Percentiles rank a stretch among this genome's conserved stretches.
These are phyloP conservation scores for Camelina hispida DNA, from an alignment of 345 rosid species.

Conservation along the genomic window DNA sequence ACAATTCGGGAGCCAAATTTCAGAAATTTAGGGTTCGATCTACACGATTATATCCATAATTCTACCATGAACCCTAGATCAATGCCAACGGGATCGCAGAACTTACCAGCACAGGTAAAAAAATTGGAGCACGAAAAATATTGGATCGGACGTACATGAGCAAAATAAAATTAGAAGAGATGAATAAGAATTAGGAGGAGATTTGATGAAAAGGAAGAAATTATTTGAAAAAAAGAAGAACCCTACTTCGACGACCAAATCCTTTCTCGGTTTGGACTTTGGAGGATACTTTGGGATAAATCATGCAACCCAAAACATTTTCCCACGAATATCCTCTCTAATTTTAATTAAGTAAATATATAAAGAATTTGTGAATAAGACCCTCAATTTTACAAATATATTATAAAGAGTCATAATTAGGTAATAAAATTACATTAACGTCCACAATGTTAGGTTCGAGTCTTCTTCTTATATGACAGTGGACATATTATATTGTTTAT, in stretches of 20 bases:
- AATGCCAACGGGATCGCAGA: constrained; percentile 22
- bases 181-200: constrained; percentile 23
- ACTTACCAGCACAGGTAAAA: constrained; percentile 36
- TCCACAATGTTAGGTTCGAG: constrained; percentile 5
- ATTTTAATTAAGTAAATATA: neutral
- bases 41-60: constrained; percentile 4
- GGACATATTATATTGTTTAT: neutral
- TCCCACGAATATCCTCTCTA: constrained; percentile 7
- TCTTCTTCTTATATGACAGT: neutral
- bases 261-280: constrained; percentile 34
- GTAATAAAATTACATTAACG: neutral
- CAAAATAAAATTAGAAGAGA: constrained; percentile 4
- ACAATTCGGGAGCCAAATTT: constrained; percentile 21
- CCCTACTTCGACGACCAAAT: constrained; percentile 19
- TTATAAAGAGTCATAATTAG: constrained; percentile 7
- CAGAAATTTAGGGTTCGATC: constrained; percentile 14
- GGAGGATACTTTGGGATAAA: constrained; percentile 31
- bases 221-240: neutral
- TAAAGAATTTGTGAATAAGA: neutral
- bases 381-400: too few relatives aligned
- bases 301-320: constrained; percentile 1
- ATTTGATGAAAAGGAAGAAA: neutral
- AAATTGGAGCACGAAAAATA: neutral
- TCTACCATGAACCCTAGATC: constrained; percentile 23
- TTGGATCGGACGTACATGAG: constrained; percentile 18